A percentile compares a stretch with the other conserved stretches of the same genome.
Evolutionary conservation across 805 yeast species (phyloP).

Genomic region (Yarrowia yakushimensis): DNA sequence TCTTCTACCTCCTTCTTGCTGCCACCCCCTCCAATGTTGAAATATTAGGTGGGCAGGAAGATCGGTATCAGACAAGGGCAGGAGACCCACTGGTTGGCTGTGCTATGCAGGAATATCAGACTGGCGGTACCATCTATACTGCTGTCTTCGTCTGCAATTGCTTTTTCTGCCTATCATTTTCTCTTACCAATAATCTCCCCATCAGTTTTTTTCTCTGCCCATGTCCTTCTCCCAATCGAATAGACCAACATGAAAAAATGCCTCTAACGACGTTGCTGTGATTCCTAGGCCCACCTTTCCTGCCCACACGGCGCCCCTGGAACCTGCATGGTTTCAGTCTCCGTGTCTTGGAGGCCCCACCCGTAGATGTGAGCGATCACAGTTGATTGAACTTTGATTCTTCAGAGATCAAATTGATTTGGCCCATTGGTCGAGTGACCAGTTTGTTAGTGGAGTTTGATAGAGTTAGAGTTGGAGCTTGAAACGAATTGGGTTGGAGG

Average conservation of each 20-base stretch:
- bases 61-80: background rate
- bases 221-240: background rate
- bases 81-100: background rate
- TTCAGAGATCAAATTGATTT: background rate
- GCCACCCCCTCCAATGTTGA: background rate
- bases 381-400: background rate
- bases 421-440: constrained; percentile 3
- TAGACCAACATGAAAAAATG: too few relatives aligned
- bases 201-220: too few relatives aligned
- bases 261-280: too few relatives aligned
- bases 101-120: too few relatives aligned
- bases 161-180: background rate
- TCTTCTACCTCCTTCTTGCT: background rate
- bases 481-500: background rate
- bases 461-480: background rate
- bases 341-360: background rate
- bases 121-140: too few relatives aligned
- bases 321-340: background rate
- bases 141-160: background rate
- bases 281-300: background rate
- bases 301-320: background rate
- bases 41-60: background rate
- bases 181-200: too few relatives aligned
- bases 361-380: background rate
- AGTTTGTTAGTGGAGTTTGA: background rate